Percentiles rank a stretch among this genome's conserved stretches.
phyloP scores from a whole-genome alignment of 2,329 filamentous ascomycete genomes.

The Botryotinia globosa region DNA sequence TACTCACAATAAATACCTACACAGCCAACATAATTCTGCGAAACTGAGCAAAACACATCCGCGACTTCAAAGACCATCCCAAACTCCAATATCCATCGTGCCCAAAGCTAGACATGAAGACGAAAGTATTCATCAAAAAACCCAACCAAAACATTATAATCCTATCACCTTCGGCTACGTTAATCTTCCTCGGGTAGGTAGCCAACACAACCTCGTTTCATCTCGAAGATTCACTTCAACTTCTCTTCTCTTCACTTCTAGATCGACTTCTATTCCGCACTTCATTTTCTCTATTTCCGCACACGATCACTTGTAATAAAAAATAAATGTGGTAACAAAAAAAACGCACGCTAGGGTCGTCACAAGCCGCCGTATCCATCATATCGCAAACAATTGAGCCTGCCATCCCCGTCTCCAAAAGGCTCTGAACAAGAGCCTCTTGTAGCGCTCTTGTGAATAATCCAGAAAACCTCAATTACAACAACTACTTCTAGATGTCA shows the following conservation, averaged over 20 bases:
- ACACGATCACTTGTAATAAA: no score
- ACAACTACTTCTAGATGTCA: background rate
- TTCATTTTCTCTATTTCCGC: background rate
- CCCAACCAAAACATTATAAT: accelerated
- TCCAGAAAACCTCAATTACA: background rate
- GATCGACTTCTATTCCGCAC: background rate
- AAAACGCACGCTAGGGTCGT: background rate
- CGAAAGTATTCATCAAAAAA: background rate
- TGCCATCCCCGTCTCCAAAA: background rate
- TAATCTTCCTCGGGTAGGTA: no score
- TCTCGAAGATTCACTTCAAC: background rate
- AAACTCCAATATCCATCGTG: no score
- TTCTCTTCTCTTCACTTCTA: background rate
- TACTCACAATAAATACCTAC: background rate
- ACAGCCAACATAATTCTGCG: background rate
- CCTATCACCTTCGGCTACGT: background rate
- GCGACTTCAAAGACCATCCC: accelerated
- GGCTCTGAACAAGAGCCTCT: background rate
- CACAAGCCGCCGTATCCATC: background rate
- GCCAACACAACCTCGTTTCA: background rate
- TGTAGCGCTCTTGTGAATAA: background rate
- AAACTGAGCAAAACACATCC: background rate
- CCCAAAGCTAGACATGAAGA: accelerated
- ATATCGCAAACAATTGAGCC: background rate
- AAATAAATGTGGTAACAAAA: no score